Conservation (phyloP, 179 eudicot species). For the Drosera spatulata region DNA sequence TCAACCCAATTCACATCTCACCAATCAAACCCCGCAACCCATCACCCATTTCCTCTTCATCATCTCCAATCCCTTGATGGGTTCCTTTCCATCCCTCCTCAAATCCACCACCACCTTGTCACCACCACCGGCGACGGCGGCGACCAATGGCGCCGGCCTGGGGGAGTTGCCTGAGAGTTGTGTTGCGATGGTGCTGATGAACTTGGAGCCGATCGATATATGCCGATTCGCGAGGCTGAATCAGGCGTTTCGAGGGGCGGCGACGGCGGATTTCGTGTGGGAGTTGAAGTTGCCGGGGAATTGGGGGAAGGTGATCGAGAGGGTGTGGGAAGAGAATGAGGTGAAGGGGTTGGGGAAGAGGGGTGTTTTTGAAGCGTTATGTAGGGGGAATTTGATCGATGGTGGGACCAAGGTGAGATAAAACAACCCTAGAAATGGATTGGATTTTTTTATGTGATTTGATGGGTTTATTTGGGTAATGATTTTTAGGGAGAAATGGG, state of each 20-base stretch:
- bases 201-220: conserved; percentile 59
- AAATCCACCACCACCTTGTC: too few species aligned
- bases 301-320: conserved; percentile 32
- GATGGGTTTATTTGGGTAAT: too few species aligned
- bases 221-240: conserved; percentile 53
- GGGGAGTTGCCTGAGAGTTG: conserved; percentile 90
- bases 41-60: too few species aligned
- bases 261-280: conserved; percentile 86
- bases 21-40: too few species aligned
- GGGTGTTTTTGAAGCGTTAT: conserved; percentile 62
- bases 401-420: conserved; percentile 57
- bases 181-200: conserved; percentile 44
- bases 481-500: too few species aligned
- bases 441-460: too few species aligned
- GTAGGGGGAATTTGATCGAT: conserved; percentile 46
- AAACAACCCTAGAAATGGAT: too few species aligned
- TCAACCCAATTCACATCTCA: too few species aligned
- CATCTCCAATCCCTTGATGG: too few species aligned
- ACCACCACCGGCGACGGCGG: background rate
- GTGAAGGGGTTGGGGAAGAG: conserved; percentile 34
- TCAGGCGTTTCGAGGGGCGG: conserved; percentile 58
- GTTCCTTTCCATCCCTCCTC: too few species aligned
- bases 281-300: conserved; percentile 67
- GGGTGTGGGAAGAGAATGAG: conserved; percentile 25
- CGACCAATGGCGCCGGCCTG: conserved; percentile 18